These are phyloP conservation scores for Eutrema yunnanense DNA, from an alignment of 345 rosid genomes.

Conservation along the genomic window DNA sequence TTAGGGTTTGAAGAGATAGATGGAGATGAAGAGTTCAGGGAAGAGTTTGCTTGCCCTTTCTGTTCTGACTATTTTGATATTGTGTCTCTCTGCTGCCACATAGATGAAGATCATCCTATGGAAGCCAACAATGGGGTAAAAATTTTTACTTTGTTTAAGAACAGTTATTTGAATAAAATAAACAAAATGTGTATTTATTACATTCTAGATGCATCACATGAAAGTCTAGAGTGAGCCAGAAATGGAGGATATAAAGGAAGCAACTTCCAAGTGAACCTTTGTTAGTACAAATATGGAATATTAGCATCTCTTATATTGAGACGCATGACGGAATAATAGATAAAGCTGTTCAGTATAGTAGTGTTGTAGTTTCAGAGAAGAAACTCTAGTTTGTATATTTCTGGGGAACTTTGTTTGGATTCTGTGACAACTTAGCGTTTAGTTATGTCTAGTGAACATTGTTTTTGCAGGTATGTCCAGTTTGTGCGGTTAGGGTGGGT, in stretches of 20 bases:
- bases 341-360: too few species aligned
- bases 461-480: constrained; percentile 78
- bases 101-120: constrained; percentile 80
- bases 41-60: constrained; percentile 95
- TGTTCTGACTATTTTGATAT: constrained; percentile 87
- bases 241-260: neutral
- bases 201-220: neutral
- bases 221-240: neutral
- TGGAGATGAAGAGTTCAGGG: constrained; percentile 84
- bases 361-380: neutral
- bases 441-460: neutral
- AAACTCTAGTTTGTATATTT: neutral
- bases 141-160: neutral
- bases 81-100: constrained; percentile 84
- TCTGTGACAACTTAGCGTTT: neutral
- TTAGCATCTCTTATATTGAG: neutral
- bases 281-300: neutral
- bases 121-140: constrained; percentile 89
- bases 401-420: neutral
- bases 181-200: neutral
- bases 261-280: neutral
- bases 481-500: constrained; percentile 84
- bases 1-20: constrained; percentile 83
- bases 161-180: neutral
- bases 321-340: too few species aligned